phyloP scores from a whole-genome alignment of 768 basidiomycete genomes.

The Artomyces pyxidatus region DNA sequence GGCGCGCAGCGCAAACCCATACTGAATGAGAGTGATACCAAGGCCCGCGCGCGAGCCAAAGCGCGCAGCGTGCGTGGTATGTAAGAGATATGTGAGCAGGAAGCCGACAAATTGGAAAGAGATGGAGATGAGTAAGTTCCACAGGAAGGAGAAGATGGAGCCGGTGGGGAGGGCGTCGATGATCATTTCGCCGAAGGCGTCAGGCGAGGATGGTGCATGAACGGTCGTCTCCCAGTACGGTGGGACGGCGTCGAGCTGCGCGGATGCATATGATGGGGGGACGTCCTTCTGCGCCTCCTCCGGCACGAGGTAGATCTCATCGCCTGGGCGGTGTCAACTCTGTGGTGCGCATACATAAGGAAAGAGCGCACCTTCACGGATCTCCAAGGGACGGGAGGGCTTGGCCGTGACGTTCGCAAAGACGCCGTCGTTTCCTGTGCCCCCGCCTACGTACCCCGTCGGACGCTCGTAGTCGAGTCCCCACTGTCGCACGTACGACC shows the following conservation, averaged over 20 bases:
- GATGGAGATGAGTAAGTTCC: conserved; percentile 88
- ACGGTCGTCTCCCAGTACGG: conserved; percentile 97
- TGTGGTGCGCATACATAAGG: conserved; percentile 9
- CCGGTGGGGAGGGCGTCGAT: conserved; percentile 85
- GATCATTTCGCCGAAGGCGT: conserved; percentile 69
- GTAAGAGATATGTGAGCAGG: conserved; percentile 87
- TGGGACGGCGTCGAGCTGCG: conserved; percentile 92
- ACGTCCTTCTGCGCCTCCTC: conserved; percentile 78
- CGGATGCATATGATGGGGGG: conserved; percentile 88
- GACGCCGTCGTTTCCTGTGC: conserved; percentile 79
- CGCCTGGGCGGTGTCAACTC: conserved; percentile 34
- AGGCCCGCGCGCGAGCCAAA: conserved; percentile 90
- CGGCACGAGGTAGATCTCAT: conserved; percentile 67
- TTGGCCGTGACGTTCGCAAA: conserved; percentile 96
- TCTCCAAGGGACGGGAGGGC: conserved; percentile 47
- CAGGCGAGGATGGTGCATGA: conserved; percentile 73
- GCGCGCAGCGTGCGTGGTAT: conserved; percentile 88
- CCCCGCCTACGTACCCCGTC: conserved; percentile 50
- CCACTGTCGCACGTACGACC: conserved; percentile 36
- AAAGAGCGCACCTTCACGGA: conserved; percentile 48
- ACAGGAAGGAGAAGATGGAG: conserved; percentile 78
- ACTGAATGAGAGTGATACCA: conserved; percentile 94
- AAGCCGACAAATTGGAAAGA: conserved; percentile 98
- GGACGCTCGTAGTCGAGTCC: conserved; percentile 34
- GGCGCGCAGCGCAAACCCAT: conserved; percentile 73